Conservation (phyloP, 139 green algal genomes). For the Chlamydomonas asymmetrica region DNA sequence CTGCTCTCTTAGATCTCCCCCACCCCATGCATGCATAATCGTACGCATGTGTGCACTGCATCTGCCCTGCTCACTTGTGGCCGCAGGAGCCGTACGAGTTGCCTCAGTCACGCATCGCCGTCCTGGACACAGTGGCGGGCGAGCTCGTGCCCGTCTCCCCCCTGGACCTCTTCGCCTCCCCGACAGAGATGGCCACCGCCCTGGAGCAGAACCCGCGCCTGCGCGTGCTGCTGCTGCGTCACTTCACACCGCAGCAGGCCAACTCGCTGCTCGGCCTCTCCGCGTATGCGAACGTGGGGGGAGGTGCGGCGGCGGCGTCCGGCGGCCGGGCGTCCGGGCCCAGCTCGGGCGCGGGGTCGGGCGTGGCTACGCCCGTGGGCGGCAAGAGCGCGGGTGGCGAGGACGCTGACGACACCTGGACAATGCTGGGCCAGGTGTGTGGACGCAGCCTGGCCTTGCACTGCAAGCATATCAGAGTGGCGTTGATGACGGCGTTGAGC, state of each 20-base stretch:
- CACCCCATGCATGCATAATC: too few species aligned
- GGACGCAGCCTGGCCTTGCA: background rate
- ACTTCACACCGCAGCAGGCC: slow-evolving; percentile 43
- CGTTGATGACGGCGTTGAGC: too few species aligned
- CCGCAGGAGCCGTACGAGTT: slow-evolving; percentile 47
- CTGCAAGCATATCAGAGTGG: too few species aligned
- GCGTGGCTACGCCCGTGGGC: background rate
- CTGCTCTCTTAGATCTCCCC: too few species aligned
- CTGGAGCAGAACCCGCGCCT: slow-evolving; percentile 22
- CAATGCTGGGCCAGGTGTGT: slow-evolving; percentile 8
- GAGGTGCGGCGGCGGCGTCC: background rate
- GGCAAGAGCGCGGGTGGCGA: background rate
- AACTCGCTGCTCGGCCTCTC: slow-evolving; percentile 32
- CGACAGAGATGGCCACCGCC: slow-evolving; percentile 24
- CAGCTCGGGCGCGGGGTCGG: too few species aligned
- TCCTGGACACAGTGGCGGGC: slow-evolving; percentile 1
- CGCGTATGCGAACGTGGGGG: background rate
- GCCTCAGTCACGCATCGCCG: slow-evolving; percentile 18
- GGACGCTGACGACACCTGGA: slow-evolving; percentile 4
- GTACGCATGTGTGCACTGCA: too few species aligned
- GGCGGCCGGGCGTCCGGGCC: background rate
- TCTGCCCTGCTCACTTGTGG: too few species aligned
- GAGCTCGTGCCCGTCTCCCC: slow-evolving; percentile 18
- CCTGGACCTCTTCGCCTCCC: slow-evolving; percentile 42
- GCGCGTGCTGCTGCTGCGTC: slow-evolving; percentile 50